Conservation (phyloP, 2,329 filamentous ascomycete species). For the Sclerotinia spermophila region DNA sequence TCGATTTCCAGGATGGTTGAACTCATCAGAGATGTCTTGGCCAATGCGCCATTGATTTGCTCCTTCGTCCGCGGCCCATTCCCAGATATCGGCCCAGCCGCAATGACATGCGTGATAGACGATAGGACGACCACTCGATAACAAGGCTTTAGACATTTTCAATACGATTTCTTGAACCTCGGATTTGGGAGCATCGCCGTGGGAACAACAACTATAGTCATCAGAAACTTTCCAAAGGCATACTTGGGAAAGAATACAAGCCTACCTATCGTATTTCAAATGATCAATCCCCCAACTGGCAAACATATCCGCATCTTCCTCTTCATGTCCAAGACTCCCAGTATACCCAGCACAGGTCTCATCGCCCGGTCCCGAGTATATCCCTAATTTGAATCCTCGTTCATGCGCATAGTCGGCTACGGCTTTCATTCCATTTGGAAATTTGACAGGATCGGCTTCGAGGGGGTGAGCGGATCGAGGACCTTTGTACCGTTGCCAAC, state of each 20-base stretch:
- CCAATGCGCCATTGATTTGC: constrained; percentile 49
- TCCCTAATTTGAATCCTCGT: constrained; percentile 52
- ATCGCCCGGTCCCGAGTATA: constrained; percentile 55
- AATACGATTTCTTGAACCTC: neutral
- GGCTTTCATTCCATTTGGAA: constrained; percentile 4
- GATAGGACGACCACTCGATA: constrained; percentile 44
- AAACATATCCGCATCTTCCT: constrained; percentile 54
- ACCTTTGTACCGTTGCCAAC: constrained; percentile 4
- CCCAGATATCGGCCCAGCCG: constrained; percentile 45
- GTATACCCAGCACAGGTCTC: constrained; percentile 34
- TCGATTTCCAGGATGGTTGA: constrained; percentile 29
- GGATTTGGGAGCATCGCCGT: neutral
- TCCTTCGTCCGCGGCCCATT: constrained; percentile 37
- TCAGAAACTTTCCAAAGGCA: neutral
- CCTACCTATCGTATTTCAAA: constrained; percentile 57
- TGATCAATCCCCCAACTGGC: constrained; percentile 58
- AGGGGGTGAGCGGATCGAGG: neutral
- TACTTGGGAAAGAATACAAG: neutral
- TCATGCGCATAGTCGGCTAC: constrained; percentile 8
- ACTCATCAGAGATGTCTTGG: constrained; percentile 41
- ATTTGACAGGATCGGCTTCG: constrained; percentile 1
- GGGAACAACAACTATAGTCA: neutral
- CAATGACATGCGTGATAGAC: constrained; percentile 53
- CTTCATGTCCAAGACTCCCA: constrained; percentile 54
- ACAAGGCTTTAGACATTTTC: constrained; percentile 6